Conservation (phyloP, 164 flowering plant species). For the Annona cherimola region DNA sequence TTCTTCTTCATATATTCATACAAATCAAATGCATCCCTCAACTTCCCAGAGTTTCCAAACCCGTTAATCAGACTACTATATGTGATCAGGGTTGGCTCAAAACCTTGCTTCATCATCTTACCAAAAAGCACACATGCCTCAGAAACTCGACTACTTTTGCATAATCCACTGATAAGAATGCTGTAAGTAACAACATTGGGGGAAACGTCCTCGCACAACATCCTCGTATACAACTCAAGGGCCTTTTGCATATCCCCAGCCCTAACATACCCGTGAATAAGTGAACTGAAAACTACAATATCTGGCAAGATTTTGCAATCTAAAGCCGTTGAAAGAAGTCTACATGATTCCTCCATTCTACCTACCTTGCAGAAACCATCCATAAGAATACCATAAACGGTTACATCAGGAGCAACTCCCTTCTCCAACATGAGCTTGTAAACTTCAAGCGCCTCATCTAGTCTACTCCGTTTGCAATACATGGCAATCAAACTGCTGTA, state of each 20-base stretch:
- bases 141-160: constrained; percentile 22
- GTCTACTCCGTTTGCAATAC: constrained; percentile 25
- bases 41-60: constrained; percentile 30
- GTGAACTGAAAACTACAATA: constrained; percentile 41
- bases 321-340: constrained; percentile 29
- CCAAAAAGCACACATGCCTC: constrained; percentile 44
- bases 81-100: constrained; percentile 31
- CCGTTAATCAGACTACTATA: constrained; percentile 45
- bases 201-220: constrained; percentile 31
- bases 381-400: constrained; percentile 38
- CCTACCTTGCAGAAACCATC: constrained; percentile 38
- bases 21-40: constrained; percentile 33
- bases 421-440: constrained; percentile 30
- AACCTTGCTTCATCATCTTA: constrained; percentile 36
- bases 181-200: constrained; percentile 41
- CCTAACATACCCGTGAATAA: constrained; percentile 41
- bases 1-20: constrained; percentile 24
- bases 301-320: constrained; percentile 36
- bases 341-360: constrained; percentile 31
- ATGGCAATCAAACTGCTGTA: constrained; percentile 39
- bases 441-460: constrained; percentile 40
- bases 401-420: constrained; percentile 38
- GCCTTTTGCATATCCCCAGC: constrained; percentile 34
- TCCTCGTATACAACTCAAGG: constrained; percentile 26
- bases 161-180: constrained; percentile 42